phyloP scores from a whole-genome alignment of 164 flowering plant genomes.

The Magnolia kwangsiensis region DNA sequence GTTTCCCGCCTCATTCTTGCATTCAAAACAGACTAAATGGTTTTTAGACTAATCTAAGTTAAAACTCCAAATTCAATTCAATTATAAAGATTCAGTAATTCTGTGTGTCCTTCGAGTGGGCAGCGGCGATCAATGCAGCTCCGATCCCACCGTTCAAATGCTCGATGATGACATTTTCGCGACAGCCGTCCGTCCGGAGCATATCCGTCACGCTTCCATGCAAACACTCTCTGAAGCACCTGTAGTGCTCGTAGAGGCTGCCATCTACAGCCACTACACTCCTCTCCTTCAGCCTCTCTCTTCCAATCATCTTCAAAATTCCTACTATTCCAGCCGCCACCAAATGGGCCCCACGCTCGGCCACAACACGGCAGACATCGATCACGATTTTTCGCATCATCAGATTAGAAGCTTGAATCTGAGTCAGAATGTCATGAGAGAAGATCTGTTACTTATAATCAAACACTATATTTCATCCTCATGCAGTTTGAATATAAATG shows the following conservation, averaged over 20 bases:
- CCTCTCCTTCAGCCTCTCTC: constrained; percentile 29
- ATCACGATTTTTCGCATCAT: constrained; percentile 42
- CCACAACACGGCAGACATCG: constrained; percentile 55
- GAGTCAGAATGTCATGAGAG: constrained; percentile 2
- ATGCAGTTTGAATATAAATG: no score
- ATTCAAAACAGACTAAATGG: neutral
- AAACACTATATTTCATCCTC: no score
- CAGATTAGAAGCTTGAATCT: constrained; percentile 41
- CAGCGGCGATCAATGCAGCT: constrained; percentile 54
- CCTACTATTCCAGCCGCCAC: constrained; percentile 65
- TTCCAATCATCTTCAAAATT: constrained; percentile 50
- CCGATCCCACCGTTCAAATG: constrained; percentile 57
- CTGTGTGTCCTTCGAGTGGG: constrained; percentile 18
- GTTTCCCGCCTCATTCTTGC: neutral
- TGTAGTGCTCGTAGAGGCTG: constrained; percentile 59
- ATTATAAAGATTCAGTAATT: neutral
- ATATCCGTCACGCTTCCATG: constrained; percentile 62
- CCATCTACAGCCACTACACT: constrained; percentile 56
- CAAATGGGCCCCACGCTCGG: constrained; percentile 59
- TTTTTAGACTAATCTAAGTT: neutral
- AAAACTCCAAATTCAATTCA: neutral
- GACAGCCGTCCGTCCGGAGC: constrained; percentile 41
- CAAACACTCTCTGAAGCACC: constrained; percentile 51
- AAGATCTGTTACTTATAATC: neutral
- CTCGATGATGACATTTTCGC: constrained; percentile 46